Conservation (phyloP, 257 asterid species). For the Solanum acaule region DNA sequence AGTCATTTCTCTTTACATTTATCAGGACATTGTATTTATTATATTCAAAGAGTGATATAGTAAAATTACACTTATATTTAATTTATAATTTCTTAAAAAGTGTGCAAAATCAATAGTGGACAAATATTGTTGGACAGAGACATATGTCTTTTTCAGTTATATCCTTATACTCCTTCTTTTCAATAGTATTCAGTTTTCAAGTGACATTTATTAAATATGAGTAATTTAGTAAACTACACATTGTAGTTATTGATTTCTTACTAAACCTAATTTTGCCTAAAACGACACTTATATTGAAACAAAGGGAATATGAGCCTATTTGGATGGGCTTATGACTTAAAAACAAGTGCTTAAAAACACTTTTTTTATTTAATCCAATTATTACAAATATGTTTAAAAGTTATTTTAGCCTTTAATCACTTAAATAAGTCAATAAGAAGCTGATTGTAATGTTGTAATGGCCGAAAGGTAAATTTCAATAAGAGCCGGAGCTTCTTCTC, state of each 20-base stretch:
- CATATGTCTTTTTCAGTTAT: neutral
- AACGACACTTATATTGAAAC: neutral
- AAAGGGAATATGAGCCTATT: neutral
- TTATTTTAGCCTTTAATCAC: neutral
- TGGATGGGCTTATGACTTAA: neutral
- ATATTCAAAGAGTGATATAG: too few relatives aligned
- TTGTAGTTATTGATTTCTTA: too few relatives aligned
- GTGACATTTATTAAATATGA: neutral
- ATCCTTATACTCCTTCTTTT: neutral
- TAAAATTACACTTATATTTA: neutral
- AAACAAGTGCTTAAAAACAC: too few relatives aligned
- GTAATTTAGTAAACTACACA: neutral
- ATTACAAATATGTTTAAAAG: neutral
- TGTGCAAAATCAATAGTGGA: neutral
- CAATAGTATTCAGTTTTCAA: neutral
- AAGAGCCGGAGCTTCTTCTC: neutral
- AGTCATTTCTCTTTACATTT: neutral
- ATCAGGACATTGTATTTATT: too few relatives aligned
- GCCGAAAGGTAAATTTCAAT: neutral
- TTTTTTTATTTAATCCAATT: too few relatives aligned
- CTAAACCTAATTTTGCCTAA: neutral
- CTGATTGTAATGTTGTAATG: neutral
- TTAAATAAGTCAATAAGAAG: neutral
- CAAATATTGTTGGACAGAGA: neutral
- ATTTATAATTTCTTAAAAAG: too few relatives aligned